phyloP scores from a whole-genome alignment of 2,329 filamentous ascomycete species.

The Stachybotrys chartarum region DNA sequence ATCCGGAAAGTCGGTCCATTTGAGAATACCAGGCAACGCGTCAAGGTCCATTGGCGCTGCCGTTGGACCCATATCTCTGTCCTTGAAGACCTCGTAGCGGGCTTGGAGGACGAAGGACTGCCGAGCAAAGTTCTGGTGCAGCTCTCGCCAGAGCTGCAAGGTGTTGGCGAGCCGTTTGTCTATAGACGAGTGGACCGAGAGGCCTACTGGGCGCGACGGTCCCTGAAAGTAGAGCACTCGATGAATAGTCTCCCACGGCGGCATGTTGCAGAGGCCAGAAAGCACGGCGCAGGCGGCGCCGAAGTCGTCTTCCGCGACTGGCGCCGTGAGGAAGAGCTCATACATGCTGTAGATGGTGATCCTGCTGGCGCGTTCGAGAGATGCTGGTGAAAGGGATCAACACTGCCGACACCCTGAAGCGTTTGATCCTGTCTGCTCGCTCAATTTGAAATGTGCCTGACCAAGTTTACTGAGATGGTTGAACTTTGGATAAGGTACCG shows the following conservation, averaged over 20 bases:
- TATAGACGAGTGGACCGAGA: slow-evolving; percentile 33
- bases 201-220: slow-evolving; percentile 34
- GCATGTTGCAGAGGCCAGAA: slow-evolving; percentile 50
- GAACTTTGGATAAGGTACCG: too few species aligned
- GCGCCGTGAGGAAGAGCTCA: slow-evolving; percentile 51
- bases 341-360: slow-evolving; percentile 33
- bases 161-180: slow-evolving; percentile 29
- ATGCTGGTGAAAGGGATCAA: too few species aligned
- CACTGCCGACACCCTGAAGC: too few species aligned
- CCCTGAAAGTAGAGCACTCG: slow-evolving; percentile 49
- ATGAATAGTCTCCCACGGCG: slow-evolving; percentile 39
- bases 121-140: slow-evolving; percentile 46
- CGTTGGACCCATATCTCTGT: slow-evolving; percentile 36
- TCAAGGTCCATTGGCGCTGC: slow-evolving; percentile 31
- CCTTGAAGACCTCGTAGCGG: slow-evolving; percentile 45
- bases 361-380: not conserved
- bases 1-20: slow-evolving; percentile 56
- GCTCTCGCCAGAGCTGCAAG: slow-evolving; percentile 39
- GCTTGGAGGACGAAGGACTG: slow-evolving; percentile 51
- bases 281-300: slow-evolving; percentile 43
- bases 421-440: too few species aligned
- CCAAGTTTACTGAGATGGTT: too few species aligned
- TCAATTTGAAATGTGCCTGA: too few species aligned
- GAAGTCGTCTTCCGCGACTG: slow-evolving; percentile 43
- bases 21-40: slow-evolving; percentile 37